Conservation (phyloP, 75 land plant species). For the Sequoia sempervirens region DNA sequence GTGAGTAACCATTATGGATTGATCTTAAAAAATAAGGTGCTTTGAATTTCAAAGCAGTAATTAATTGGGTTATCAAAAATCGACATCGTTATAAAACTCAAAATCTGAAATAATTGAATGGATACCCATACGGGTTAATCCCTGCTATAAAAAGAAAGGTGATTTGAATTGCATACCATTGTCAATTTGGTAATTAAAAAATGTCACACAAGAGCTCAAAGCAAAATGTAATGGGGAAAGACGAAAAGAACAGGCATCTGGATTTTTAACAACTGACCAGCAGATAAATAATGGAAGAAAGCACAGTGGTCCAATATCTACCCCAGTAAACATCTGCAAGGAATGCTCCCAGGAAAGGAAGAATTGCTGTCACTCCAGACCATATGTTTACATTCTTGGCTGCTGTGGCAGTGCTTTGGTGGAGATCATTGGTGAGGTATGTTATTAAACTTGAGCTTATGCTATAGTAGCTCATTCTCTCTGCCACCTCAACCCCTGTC, state of each 20-base stretch:
- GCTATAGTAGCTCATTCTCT: slow-evolving; percentile 89
- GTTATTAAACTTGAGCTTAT: slow-evolving; percentile 76
- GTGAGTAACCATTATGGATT: not conserved
- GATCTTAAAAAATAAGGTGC: not conserved
- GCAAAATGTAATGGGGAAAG: not conserved
- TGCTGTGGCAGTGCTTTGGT: slow-evolving; percentile 77
- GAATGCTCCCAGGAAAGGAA: slow-evolving; percentile 69
- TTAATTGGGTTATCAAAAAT: not conserved
- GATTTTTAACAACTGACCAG: slow-evolving; percentile 29
- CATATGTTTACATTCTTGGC: slow-evolving; percentile 77
- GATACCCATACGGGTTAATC: not conserved
- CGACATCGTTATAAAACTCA: not conserved
- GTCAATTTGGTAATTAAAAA: not conserved
- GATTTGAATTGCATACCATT: not conserved
- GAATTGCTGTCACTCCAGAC: slow-evolving; percentile 68
- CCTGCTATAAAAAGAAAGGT: not conserved
- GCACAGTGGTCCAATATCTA: slow-evolving; percentile 62
- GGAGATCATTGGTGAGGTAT: slow-evolving; percentile 62
- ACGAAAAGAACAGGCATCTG: not conserved
- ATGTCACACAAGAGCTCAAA: not conserved
- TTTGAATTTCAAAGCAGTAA: not conserved
- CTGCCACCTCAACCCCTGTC: slow-evolving; percentile 71
- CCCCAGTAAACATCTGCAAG: slow-evolving; percentile 84
- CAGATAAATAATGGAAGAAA: slow-evolving; percentile 56
- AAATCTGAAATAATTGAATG: not conserved